Evolutionary conservation across 139 green algal genomes (phyloP).

Genomic region (Closterium sp.): DNA sequence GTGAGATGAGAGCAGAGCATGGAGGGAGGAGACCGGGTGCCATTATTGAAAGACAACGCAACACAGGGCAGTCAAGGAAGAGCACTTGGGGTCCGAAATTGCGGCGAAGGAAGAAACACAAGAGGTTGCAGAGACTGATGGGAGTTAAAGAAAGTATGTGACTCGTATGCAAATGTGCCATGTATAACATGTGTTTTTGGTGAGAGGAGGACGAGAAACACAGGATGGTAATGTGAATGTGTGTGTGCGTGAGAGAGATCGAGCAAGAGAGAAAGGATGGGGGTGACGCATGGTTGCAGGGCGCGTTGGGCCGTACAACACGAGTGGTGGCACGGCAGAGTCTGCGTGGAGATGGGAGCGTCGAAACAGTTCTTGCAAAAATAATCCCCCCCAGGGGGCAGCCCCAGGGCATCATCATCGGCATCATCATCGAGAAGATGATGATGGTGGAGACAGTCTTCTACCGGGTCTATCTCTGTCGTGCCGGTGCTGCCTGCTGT

Average conservation of each 20-base stretch:
- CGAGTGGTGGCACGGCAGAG: slow-evolving; percentile 14
- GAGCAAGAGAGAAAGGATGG: not conserved
- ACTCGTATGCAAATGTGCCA: not conserved
- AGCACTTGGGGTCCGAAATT: too few relatives aligned
- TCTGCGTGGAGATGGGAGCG: not conserved
- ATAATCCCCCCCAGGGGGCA: not conserved
- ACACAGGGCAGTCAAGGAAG: not conserved
- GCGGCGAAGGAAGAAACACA: not conserved
- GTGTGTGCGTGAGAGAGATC: not conserved
- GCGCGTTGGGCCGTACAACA: slow-evolving; percentile 2
- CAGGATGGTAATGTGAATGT: not conserved
- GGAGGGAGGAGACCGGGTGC: not conserved
- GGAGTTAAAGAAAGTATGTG: not conserved
- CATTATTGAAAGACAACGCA: not conserved
- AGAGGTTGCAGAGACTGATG: not conserved
- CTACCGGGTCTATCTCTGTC: not conserved
- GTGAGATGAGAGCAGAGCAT: not conserved
- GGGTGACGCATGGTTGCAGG: not conserved
- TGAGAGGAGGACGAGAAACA: not conserved
- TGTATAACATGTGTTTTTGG: not conserved
- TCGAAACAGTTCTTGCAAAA: slow-evolving; percentile 21
- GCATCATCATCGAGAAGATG: not conserved
- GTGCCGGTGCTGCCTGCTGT: not conserved
- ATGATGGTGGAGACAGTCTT: not conserved
- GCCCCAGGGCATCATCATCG: not conserved